Evolutionary conservation across 2,329 filamentous ascomycete species (phyloP).

Genomic region (Zymoseptoria tritici): DNA sequence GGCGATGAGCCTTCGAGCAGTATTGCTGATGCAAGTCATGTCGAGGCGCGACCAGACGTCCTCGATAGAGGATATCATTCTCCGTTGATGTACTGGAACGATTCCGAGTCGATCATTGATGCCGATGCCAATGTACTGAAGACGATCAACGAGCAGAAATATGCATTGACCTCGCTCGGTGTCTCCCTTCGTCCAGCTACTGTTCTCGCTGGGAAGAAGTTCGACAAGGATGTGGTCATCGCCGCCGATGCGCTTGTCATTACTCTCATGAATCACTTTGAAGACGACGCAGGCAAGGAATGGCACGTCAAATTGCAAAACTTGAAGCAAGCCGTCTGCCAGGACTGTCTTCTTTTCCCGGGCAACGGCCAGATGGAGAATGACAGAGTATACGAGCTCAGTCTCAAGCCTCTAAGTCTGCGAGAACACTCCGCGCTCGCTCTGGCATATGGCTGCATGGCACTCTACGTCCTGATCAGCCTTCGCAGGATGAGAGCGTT

Average conservation of each 20-base stretch:
- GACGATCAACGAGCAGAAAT: conserved; percentile 61
- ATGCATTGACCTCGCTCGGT: conserved; percentile 60
- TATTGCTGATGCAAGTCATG: conserved; percentile 16
- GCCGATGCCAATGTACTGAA: conserved; percentile 55
- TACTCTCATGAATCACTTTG: conserved; percentile 61
- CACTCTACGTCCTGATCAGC: conserved; percentile 58
- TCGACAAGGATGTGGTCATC: conserved; percentile 58
- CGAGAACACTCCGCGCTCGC: conserved; percentile 58
- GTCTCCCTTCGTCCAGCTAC: conserved; percentile 69
- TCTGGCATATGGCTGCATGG: conserved; percentile 57
- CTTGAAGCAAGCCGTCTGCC: conserved; percentile 44
- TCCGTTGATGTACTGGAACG: conserved; percentile 74
- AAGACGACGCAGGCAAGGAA: conserved; percentile 55
- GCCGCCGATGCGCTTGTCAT: conserved; percentile 73
- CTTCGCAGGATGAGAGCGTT: conserved; percentile 64
- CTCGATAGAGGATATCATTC: conserved; percentile 71
- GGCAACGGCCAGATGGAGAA: conserved; percentile 46
- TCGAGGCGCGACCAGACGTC: conserved; percentile 25
- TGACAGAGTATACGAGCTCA: conserved; percentile 68
- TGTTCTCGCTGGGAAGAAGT: conserved; percentile 74
- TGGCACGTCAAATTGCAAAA: conserved; percentile 57
- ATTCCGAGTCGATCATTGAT: conserved; percentile 52
- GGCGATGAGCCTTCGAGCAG: conserved; percentile 35
- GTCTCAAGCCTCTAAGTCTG: conserved; percentile 64
- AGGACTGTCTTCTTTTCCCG: conserved; percentile 61